Evolutionary conservation across 495 filamentous ascomycete species (phyloP).

Genomic region (Hypoxylon fragiforme): DNA sequence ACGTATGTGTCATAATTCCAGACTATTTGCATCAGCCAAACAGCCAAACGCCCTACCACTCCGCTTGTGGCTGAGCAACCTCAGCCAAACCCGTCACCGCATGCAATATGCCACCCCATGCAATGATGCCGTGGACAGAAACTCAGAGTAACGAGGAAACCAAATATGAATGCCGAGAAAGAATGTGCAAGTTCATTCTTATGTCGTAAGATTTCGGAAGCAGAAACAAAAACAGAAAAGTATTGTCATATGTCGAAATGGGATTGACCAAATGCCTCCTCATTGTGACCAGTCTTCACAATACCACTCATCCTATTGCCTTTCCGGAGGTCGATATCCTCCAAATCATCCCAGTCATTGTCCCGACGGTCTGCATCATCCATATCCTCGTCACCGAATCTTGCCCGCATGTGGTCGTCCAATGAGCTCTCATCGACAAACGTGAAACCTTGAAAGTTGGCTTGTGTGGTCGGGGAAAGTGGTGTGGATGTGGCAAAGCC

Average conservation of each 20-base stretch:
- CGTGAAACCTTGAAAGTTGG: constrained; percentile 97
- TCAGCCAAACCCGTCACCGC: constrained; percentile 33
- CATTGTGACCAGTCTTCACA: constrained; percentile 65
- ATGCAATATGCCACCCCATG: constrained; percentile 43
- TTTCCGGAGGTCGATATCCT: constrained; percentile 47
- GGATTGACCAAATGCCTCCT: constrained; percentile 73
- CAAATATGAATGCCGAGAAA: constrained; percentile 23
- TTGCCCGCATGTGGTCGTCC: constrained; percentile 78
- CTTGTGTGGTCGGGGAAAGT: constrained; percentile 90
- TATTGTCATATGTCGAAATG: constrained; percentile 63
- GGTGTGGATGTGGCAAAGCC: constrained; percentile 83
- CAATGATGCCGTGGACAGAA: constrained; percentile 38
- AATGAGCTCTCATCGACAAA: constrained; percentile 97
- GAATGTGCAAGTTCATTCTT: constrained; percentile 12
- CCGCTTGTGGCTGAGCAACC: constrained; percentile 29
- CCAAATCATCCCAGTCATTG: constrained; percentile 52
- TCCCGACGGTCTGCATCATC: constrained; percentile 58
- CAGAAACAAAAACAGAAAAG: constrained; percentile 4
- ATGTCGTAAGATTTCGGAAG: constrained; percentile 15
- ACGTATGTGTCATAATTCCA: constrained; percentile 39
- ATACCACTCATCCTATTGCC: constrained; percentile 74
- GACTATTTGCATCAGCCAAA: constrained; percentile 41
- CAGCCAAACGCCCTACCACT: constrained; percentile 37
- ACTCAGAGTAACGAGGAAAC: constrained; percentile 27
- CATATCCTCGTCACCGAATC: constrained; percentile 69